Conservation (phyloP, 1,139 yeast species). For the Hyphopichia wangnamkhiaoensis region DNA sequence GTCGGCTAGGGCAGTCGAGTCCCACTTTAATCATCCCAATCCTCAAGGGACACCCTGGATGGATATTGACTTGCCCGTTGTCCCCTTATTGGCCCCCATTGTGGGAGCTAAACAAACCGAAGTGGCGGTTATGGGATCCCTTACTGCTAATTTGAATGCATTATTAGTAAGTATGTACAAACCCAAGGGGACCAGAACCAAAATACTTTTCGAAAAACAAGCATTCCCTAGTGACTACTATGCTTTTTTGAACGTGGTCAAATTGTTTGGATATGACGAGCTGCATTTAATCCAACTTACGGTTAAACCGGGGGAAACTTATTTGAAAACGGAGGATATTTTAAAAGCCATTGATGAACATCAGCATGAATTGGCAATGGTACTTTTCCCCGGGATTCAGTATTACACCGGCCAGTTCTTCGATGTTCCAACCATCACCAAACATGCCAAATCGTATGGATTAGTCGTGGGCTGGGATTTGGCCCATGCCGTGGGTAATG, state of each 20-base stretch:
- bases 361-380: conserved; percentile 67
- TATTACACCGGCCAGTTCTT: conserved; percentile 90
- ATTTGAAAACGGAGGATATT: conserved; percentile 65
- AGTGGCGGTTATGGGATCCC: conserved; percentile 85
- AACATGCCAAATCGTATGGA: conserved; percentile 44
- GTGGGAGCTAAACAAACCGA: conserved; percentile 76
- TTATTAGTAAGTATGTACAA: conserved; percentile 72
- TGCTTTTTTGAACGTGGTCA: conserved; percentile 75
- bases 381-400: conserved; percentile 86
- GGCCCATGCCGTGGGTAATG: conserved; percentile 94
- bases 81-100: conserved; percentile 66
- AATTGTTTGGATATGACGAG: conserved; percentile 59
- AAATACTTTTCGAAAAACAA: conserved; percentile 79
- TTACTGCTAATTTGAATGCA: conserved; percentile 80
- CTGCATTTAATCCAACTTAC: conserved; percentile 63
- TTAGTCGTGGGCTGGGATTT: conserved; percentile 90
- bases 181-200: conserved; percentile 60
- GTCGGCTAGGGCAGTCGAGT: conserved; percentile 76
- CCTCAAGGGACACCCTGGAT: conserved; percentile 64
- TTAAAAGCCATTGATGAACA: conserved; percentile 54
- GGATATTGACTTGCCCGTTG: conserved; percentile 74
- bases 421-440: conserved; percentile 69
- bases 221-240: conserved; percentile 94
- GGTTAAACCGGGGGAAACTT: conserved; percentile 58
- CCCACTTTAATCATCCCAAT: conserved; percentile 76